Conservation (phyloP, 306 rosid species). For the Medicago ruthenica region DNA sequence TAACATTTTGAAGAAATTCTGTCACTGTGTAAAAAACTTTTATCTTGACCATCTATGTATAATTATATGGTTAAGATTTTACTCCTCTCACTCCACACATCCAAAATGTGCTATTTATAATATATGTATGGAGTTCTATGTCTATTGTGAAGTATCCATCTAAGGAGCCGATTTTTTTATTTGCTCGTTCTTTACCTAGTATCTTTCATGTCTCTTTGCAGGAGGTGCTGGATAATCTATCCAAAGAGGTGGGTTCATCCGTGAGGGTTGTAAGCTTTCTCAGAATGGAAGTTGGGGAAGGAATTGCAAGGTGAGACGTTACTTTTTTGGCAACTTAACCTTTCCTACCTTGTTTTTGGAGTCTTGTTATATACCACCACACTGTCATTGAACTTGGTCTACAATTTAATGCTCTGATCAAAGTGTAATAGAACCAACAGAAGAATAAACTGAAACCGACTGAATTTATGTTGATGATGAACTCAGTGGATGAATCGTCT, state of each 20-base stretch:
- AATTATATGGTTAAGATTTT: neutral
- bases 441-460: neutral
- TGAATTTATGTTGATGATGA: neutral
- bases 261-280: conserved; percentile 82
- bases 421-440: neutral
- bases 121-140: neutral
- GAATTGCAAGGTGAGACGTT: conserved; percentile 72
- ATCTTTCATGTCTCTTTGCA: conserved; percentile 48
- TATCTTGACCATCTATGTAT: conserved; percentile 7
- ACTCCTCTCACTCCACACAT: conserved; percentile 2
- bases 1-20: neutral
- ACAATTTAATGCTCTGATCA: conserved; percentile 3
- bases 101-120: conserved; percentile 16
- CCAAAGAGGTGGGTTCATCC: conserved; percentile 83
- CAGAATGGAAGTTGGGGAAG: conserved; percentile 95
- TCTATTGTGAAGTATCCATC: conserved; percentile 29
- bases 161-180: conserved; percentile 25
- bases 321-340: neutral
- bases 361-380: neutral
- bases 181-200: conserved; percentile 28
- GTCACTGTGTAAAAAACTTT: neutral
- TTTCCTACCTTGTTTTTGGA: conserved; percentile 22
- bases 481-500: neutral
- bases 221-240: conserved; percentile 71
- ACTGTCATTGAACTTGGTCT: conserved; percentile 17